Conservation (phyloP, 1,284 basidiomycete species). For the Bjerkandera adusta region DNA sequence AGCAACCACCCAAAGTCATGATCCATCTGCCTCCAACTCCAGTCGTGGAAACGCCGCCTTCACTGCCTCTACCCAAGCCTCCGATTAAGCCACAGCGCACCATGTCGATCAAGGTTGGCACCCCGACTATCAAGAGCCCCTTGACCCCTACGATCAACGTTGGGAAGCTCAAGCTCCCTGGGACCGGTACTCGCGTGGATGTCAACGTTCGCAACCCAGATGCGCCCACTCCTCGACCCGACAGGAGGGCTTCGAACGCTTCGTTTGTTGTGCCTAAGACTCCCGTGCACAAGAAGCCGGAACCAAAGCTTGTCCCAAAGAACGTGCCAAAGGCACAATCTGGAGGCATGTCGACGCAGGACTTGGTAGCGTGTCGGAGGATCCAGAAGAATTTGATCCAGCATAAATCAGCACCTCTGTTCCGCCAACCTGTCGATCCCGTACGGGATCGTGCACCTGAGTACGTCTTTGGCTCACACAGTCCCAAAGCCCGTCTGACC, state of each 20-base stretch:
- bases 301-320: conserved; percentile 34
- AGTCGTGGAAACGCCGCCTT: conserved; percentile 56
- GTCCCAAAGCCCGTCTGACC: conserved; percentile 1
- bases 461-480: conserved; percentile 40
- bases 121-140: conserved; percentile 42
- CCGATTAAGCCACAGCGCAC: conserved; percentile 35
- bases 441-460: conserved; percentile 83
- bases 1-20: conserved; percentile 83
- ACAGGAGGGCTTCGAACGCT: conserved; percentile 3
- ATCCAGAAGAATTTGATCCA: conserved; percentile 80
- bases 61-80: conserved; percentile 47
- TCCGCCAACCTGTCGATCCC: conserved; percentile 89
- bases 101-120: conserved; percentile 41
- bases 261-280: conserved; percentile 27
- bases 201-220: conserved; percentile 25
- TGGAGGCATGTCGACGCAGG: conserved; percentile 79
- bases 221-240: conserved; percentile 13
- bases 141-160: conserved; percentile 40
- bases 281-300: conserved; percentile 23
- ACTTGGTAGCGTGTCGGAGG: conserved; percentile 78
- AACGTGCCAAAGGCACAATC: conserved; percentile 71
- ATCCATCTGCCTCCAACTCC: conserved; percentile 85
- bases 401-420: conserved; percentile 71
- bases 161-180: conserved; percentile 55
- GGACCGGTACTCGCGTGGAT: conserved; percentile 30